These are phyloP conservation scores for Coemansia sp. DNA, from an alignment of 192 early-diverging fungal genomes.

Conservation along the genomic window DNA sequence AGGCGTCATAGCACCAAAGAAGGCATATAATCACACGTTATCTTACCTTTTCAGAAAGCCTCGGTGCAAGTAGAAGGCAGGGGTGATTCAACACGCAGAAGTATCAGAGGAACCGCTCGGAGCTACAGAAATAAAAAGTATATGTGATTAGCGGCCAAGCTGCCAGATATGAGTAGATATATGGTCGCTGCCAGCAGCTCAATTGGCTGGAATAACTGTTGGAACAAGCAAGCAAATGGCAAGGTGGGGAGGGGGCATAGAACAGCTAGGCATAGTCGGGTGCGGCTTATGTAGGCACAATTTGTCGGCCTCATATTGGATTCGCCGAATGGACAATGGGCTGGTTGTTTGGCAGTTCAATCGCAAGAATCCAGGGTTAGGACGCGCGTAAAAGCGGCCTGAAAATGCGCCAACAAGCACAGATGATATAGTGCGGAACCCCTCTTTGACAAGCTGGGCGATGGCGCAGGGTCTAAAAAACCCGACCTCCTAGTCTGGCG, in stretches of 20 bases:
- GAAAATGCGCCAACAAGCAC: slow-evolving; percentile 9
- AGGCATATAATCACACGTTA: slow-evolving; percentile 1
- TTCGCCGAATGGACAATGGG: slow-evolving; percentile 17
- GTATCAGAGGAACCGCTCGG: not conserved
- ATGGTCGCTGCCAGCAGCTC: not conserved
- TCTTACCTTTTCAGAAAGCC: slow-evolving; percentile 5
- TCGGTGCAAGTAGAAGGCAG: not conserved
- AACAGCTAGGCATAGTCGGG: not conserved
- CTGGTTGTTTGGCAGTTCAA: not conserved
- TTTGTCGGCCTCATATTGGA: slow-evolving; percentile 15
- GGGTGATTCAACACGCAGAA: not conserved
- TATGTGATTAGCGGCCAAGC: slow-evolving; percentile 1
- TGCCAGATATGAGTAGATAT: slow-evolving; percentile 1
- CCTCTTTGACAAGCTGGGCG: slow-evolving; percentile 1
- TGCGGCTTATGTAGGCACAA: slow-evolving; percentile 17
- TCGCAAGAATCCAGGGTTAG: slow-evolving; percentile 7
- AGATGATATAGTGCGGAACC: slow-evolving; percentile 17
- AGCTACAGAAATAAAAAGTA: slow-evolving; percentile 9
- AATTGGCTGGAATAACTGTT: no score
- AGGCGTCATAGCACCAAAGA: not conserved
- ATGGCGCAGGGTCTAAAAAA: slow-evolving; percentile 16
- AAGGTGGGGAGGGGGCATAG: no score
- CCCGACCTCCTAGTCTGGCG: not conserved
- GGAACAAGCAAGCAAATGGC: no score
- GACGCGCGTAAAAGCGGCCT: not conserved